phyloP scores from a whole-genome alignment of 805 yeast species.

The Priceomyces carsonii region DNA sequence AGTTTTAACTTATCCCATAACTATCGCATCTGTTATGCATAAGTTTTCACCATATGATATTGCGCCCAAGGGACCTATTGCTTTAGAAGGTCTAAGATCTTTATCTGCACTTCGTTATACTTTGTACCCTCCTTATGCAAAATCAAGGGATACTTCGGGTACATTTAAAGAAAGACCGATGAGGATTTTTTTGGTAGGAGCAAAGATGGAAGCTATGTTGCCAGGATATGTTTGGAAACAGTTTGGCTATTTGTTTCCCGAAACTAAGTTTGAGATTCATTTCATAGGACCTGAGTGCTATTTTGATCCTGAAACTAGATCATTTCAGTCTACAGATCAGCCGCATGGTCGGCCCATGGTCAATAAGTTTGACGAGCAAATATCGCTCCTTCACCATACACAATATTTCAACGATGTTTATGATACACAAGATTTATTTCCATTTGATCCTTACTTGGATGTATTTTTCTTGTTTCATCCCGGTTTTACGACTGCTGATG shows the following conservation, averaged over 20 bases:
- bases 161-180: slow-evolving; percentile 81
- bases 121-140: slow-evolving; percentile 63
- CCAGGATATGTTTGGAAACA: slow-evolving; percentile 98
- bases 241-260: slow-evolving; percentile 81
- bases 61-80: slow-evolving; percentile 82
- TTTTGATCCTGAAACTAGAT: slow-evolving; percentile 67
- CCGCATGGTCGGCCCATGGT: slow-evolving; percentile 62
- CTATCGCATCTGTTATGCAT: slow-evolving; percentile 82
- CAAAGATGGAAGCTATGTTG: slow-evolving; percentile 89
- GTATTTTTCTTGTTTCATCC: slow-evolving; percentile 95
- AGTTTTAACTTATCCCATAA: slow-evolving; percentile 88
- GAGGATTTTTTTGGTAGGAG: slow-evolving; percentile 86
- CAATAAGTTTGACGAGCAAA: slow-evolving; percentile 69
- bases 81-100: slow-evolving; percentile 91
- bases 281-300: slow-evolving; percentile 93
- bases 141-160: slow-evolving; percentile 48
- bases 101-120: slow-evolving; percentile 91
- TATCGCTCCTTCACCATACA: slow-evolving; percentile 81
- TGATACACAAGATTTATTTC: slow-evolving; percentile 92
- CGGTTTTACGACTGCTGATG: slow-evolving; percentile 82
- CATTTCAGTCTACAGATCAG: slow-evolving; percentile 54
- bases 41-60: slow-evolving; percentile 81
- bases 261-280: slow-evolving; percentile 78
- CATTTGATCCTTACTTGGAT: slow-evolving; percentile 96
- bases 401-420: slow-evolving; percentile 89